Base-by-base conservation (phyloP, 257 asterid species). In the Coffea eugenioides region DNA sequence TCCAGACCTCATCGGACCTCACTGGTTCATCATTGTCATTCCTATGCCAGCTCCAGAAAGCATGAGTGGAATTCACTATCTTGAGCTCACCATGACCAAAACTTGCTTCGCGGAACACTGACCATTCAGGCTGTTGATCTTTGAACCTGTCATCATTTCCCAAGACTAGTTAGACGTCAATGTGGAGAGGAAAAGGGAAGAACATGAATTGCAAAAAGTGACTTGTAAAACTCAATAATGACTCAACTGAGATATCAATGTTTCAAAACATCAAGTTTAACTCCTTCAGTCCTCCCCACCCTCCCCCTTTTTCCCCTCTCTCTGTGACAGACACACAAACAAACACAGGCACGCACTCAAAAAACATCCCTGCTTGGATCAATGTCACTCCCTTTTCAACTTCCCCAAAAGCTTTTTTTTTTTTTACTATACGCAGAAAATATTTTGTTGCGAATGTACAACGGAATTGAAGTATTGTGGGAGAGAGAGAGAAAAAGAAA, bases 1-100 rank as follows among this genome's bases (percentile, higher is more conserved):
- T 59, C 91, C 92, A 90, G 39, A 87, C 92, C 71, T 92, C 88
- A 88, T 94, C 98, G 3, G 96, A 92, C 69, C 81, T 88, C 73
- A 92, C 96, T 15, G 89, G 88, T 79, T 94, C 97, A 34, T 94
- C 98, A 21, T 92, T 97, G 25, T 90, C 97, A 68, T 94, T 96
- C 85, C 97, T 84, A 52, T 96, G 97, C 98, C 99, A 94, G 71
- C 95, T 94, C 99, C 99, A 96, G 66, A 85, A 90, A 11, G 98
- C 95, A 83, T 96, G 97, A 76, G 91, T 90, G 27, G 93, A 75
- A 84, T 94, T 94, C 77, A 73, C 88, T 64, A 94, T 82, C 81
- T 77, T 88, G 49, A 94, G 82, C 86, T 92, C 98, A 1, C 99
- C 99, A 77, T 96, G 99, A 8, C 98, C 98, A 56, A 96, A 96